phyloP scores from a whole-genome alignment of 176 grass and related monocot genomes.

The Aegilops umbellulata region DNA sequence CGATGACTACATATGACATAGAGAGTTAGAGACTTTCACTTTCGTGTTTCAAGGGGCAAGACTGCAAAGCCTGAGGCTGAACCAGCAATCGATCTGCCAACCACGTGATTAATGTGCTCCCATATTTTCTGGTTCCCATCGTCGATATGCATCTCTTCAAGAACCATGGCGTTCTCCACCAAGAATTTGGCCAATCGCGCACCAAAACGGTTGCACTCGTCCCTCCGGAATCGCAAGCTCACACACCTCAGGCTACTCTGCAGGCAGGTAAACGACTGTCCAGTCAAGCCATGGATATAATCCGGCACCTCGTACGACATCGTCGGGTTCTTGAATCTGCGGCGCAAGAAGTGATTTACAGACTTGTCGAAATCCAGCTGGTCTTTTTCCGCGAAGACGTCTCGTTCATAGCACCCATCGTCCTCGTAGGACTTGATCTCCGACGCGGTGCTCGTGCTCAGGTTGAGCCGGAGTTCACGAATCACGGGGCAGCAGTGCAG shows the following conservation, averaged over 20 bases:
- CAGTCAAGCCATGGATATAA: background rate
- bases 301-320: background rate
- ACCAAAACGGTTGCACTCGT: background rate
- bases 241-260: background rate
- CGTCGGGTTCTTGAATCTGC: background rate
- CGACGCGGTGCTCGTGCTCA: background rate
- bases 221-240: background rate
- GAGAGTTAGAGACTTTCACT: too few species aligned
- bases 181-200: constrained; percentile 5
- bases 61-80: background rate
- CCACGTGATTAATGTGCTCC: background rate
- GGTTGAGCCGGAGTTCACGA: background rate
- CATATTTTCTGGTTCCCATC: background rate
- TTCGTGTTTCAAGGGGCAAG: background rate
- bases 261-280: background rate
- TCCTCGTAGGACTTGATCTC: background rate
- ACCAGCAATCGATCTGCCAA: background rate
- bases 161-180: background rate
- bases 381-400: background rate
- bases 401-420: background rate
- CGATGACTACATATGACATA: too few species aligned
- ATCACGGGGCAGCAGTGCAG: background rate
- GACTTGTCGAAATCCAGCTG: background rate
- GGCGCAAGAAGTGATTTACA: background rate
- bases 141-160: background rate